phyloP scores from a whole-genome alignment of 495 filamentous ascomycete species.

The Penicillium robsamsonii region DNA sequence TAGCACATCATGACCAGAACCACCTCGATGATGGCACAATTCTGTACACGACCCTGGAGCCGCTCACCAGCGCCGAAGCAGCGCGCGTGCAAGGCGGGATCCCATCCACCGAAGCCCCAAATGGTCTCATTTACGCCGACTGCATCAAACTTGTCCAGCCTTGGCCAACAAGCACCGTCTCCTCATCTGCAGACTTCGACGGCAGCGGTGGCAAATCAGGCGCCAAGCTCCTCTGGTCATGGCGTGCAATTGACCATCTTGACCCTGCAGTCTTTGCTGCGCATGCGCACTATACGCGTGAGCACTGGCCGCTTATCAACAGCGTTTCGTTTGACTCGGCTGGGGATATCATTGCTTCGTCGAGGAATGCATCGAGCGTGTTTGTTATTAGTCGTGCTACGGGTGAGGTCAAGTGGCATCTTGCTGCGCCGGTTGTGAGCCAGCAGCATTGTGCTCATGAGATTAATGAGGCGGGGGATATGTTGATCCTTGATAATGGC shows the following conservation, averaged over 20 bases:
- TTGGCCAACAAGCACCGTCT: conserved; percentile 15
- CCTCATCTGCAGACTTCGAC: conserved; percentile 29
- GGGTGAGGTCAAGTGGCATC: conserved; percentile 41
- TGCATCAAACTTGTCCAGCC: conserved; percentile 45
- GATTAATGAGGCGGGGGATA: conserved; percentile 35
- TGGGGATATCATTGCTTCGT: conserved; percentile 45
- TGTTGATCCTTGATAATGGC: conserved; percentile 50
- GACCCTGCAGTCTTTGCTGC: conserved; percentile 33
- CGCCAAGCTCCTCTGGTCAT: conserved; percentile 41
- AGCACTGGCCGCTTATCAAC: conserved; percentile 49
- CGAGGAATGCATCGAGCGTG: conserved; percentile 41
- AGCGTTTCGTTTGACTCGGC: conserved; percentile 34
- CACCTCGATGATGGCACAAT: conserved; percentile 43
- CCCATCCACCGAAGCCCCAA: conserved; percentile 37
- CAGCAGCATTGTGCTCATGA: conserved; percentile 48
- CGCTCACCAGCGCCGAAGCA: conserved; percentile 35
- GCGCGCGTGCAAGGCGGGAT: conserved; percentile 39
- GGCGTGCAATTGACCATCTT: conserved; percentile 43
- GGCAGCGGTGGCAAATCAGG: conserved; percentile 13
- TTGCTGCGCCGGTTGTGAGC: conserved; percentile 37
- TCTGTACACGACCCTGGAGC: conserved; percentile 44
- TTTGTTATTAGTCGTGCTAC: conserved; percentile 41
- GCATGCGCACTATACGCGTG: conserved; percentile 42
- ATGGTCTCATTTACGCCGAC: conserved; percentile 41
- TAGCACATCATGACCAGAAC: conserved; percentile 48